Percentiles rank a stretch among this genome's conserved stretches.
These are phyloP conservation scores for Metroxylon sagu DNA, from an alignment of 176 grass and related monocot species.

Conservation along the genomic window DNA sequence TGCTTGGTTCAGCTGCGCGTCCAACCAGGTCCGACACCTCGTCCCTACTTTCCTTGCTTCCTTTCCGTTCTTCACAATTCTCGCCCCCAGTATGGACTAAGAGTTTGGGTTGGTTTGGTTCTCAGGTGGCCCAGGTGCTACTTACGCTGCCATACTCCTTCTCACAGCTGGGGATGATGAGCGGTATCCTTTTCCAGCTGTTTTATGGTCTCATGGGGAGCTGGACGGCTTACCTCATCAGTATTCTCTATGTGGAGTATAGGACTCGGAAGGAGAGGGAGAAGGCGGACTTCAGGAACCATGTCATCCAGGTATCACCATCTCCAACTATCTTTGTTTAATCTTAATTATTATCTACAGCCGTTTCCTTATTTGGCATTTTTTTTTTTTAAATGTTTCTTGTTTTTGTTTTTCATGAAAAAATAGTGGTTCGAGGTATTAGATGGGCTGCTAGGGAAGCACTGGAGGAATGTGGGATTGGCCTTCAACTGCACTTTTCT, in stretches of 20 bases:
- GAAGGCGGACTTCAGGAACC: constrained; percentile 93
- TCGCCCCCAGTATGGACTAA: too few species aligned
- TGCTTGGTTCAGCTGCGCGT: constrained; percentile 98
- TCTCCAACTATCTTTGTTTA: not conserved
- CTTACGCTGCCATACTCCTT: constrained; percentile 96
- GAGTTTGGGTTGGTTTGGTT: not conserved
- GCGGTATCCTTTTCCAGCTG: constrained; percentile 91
- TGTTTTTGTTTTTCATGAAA: not conserved
- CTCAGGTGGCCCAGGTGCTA: constrained; percentile 95
- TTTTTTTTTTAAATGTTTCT: not conserved
- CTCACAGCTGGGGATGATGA: constrained; percentile 93
- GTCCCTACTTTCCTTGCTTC: not conserved
- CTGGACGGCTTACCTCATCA: constrained; percentile 99
- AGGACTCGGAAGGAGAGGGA: constrained; percentile 90
- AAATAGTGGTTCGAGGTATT: constrained; percentile 97
- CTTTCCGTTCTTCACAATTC: not conserved
- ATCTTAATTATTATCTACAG: not conserved
- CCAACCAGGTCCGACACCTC: constrained; percentile 58
- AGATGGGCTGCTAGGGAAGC: constrained; percentile 83
- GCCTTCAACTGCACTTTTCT: constrained; percentile 99
- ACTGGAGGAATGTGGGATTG: constrained; percentile 94
- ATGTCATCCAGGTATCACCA: constrained; percentile 79
- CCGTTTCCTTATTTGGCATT: too few species aligned
- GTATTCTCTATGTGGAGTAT: constrained; percentile 93
- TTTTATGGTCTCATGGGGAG: constrained; percentile 90